These are phyloP conservation scores for Pochonia chlamydosporia DNA, from an alignment of 2,329 filamentous ascomycete species.

Conservation along the genomic window DNA sequence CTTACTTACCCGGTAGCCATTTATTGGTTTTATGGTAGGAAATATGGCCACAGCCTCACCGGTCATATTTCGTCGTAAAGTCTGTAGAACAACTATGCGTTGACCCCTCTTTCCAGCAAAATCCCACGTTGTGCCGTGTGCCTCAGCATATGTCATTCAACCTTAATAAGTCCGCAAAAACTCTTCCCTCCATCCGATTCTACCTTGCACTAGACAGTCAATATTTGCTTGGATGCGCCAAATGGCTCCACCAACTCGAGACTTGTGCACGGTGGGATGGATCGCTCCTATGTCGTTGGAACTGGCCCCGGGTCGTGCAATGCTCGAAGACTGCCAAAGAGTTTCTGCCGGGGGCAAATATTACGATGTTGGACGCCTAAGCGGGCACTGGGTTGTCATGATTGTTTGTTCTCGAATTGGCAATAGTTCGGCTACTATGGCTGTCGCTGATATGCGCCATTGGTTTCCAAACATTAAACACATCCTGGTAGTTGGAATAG, in stretches of 20 bases:
- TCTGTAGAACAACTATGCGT: too few species aligned
- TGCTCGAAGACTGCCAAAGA: background rate
- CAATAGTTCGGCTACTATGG: background rate
- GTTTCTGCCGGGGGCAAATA: background rate
- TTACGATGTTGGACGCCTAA: constrained; percentile 4
- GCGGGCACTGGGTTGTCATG: constrained; percentile 3
- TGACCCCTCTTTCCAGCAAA: too few species aligned
- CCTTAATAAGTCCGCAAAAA: too few species aligned
- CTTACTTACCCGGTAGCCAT: too few species aligned
- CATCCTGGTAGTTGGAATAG: constrained; percentile 7
- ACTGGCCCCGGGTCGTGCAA: constrained; percentile 2
- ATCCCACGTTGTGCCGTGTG: too few species aligned
- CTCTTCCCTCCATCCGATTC: too few species aligned
- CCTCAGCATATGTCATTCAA: too few species aligned
- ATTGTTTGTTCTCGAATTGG: constrained; percentile 5
- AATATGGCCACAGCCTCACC: too few species aligned
- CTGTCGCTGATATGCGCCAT: background rate
- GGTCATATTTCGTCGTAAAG: too few species aligned
- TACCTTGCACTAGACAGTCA: too few species aligned
- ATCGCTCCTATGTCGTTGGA: constrained; percentile 7
- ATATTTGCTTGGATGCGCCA: background rate
- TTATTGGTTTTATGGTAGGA: too few species aligned
- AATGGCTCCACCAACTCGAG: background rate
- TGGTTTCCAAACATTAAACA: constrained; percentile 7
- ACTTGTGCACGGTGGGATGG: constrained; percentile 3